These are phyloP conservation scores for Amanita brunnescens DNA, from an alignment of 768 basidiomycete genomes.

Conservation along the genomic window DNA sequence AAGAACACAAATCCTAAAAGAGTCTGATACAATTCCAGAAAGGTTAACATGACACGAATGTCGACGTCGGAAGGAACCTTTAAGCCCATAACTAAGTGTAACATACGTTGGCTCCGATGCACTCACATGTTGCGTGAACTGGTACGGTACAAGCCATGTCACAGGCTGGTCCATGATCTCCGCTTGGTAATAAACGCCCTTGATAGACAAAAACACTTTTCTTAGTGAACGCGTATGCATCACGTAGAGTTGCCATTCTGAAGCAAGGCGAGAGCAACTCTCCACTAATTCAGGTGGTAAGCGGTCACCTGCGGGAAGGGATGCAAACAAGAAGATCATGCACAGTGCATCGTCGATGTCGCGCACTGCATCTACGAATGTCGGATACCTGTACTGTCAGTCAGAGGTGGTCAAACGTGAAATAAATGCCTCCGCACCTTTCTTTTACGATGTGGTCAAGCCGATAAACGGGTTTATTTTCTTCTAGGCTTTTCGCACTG, in stretches of 20 bases:
- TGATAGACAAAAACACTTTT: conserved; percentile 93
- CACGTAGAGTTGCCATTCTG: conserved; percentile 96
- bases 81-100: conserved; percentile 3
- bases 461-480: conserved; percentile 84
- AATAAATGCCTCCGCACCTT: conserved; percentile 44
- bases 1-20: conserved; percentile 92
- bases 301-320: conserved; percentile 78
- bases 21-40: conserved; percentile 96
- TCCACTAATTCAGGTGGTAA: conserved; percentile 78
- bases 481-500: conserved; percentile 87
- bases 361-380: conserved; percentile 89
- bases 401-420: not conserved
- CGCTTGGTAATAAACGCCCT: conserved; percentile 97
- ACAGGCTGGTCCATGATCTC: conserved; percentile 88
- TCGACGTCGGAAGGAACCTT: conserved; percentile 95
- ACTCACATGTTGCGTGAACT: conserved; percentile 88
- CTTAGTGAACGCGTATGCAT: conserved; percentile 80
- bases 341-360: conserved; percentile 97
- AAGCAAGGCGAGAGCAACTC: conserved; percentile 82
- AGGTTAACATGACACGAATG: conserved; percentile 95
- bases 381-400: conserved; percentile 67
- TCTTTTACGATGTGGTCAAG: conserved; percentile 98
- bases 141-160: conserved; percentile 96
- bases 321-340: conserved; percentile 89
- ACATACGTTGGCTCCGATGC: not conserved